Conservation (phyloP, 495 filamentous ascomycete species). For the Mytilinidion resinicola region DNA sequence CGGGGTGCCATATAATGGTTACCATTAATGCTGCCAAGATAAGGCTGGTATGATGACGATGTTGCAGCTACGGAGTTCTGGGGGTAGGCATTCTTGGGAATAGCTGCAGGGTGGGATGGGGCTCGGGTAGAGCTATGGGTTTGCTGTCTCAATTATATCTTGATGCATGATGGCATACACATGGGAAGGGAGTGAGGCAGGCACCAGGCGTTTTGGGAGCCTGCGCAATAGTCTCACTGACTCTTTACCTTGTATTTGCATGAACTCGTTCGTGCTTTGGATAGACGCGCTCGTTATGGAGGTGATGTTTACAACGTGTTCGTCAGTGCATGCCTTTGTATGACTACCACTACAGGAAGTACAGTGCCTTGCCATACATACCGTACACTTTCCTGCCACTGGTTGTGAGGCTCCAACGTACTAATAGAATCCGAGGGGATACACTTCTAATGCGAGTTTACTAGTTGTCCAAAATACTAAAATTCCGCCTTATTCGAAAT, state of each 20-base stretch:
- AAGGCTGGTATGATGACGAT: background rate
- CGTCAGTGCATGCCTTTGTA: too few species aligned
- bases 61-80: background rate
- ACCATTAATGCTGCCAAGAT: conserved; percentile 1
- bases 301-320: too few species aligned
- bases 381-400: too few species aligned
- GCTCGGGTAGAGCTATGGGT: background rate
- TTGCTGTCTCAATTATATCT: background rate
- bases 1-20: conserved; percentile 14
- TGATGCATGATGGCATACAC: background rate
- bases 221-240: background rate
- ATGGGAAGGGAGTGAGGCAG: background rate
- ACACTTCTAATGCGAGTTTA: too few species aligned
- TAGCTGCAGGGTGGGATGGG: background rate
- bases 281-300: too few species aligned
- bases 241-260: background rate
- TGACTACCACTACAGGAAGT: too few species aligned
- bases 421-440: too few species aligned
- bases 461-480: too few species aligned
- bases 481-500: too few species aligned
- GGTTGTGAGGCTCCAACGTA: too few species aligned
- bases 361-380: too few species aligned
- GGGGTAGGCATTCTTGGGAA: background rate
- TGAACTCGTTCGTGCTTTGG: background rate
- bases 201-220: background rate